Conservation (phyloP, 495 filamentous ascomycete genomes). For the Aspergillus ellipticus region DNA sequence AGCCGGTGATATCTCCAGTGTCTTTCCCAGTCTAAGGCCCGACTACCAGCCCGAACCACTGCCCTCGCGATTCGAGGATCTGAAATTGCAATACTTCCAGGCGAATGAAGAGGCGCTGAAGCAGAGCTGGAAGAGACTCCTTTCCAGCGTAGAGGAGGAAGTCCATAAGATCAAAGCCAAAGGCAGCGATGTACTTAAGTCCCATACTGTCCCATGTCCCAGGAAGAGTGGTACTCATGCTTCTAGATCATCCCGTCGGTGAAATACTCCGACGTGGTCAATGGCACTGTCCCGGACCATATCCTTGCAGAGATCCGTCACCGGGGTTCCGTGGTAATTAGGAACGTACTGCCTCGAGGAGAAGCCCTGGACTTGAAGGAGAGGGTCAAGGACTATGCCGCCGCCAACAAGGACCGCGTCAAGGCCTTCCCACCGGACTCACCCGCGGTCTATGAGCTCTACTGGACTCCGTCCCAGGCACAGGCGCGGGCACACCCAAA, state of each 20-base stretch:
- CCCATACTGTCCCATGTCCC: background rate
- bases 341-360: slow-evolving; percentile 56
- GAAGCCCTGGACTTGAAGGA: slow-evolving; percentile 51
- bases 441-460: slow-evolving; percentile 82
- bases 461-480: slow-evolving; percentile 79
- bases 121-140: slow-evolving; percentile 67
- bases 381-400: slow-evolving; percentile 55
- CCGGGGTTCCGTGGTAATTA: slow-evolving; percentile 60
- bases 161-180: slow-evolving; percentile 42
- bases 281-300: slow-evolving; percentile 39
- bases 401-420: slow-evolving; percentile 47
- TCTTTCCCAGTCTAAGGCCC: slow-evolving; percentile 73
- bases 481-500: slow-evolving; percentile 70
- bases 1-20: slow-evolving; percentile 74
- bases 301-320: slow-evolving; percentile 54
- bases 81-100: slow-evolving; percentile 62
- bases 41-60: slow-evolving; percentile 61
- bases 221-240: background rate
- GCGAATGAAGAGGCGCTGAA: slow-evolving; percentile 60
- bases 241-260: slow-evolving; percentile 57
- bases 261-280: slow-evolving; percentile 50
- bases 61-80: slow-evolving; percentile 66
- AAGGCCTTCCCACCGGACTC: slow-evolving; percentile 54
- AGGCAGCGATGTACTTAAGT: slow-evolving; percentile 47
- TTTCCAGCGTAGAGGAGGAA: slow-evolving; percentile 53